phyloP scores from a whole-genome alignment of 2,329 filamentous ascomycete genomes.

The Parascedosporium putredinis region DNA sequence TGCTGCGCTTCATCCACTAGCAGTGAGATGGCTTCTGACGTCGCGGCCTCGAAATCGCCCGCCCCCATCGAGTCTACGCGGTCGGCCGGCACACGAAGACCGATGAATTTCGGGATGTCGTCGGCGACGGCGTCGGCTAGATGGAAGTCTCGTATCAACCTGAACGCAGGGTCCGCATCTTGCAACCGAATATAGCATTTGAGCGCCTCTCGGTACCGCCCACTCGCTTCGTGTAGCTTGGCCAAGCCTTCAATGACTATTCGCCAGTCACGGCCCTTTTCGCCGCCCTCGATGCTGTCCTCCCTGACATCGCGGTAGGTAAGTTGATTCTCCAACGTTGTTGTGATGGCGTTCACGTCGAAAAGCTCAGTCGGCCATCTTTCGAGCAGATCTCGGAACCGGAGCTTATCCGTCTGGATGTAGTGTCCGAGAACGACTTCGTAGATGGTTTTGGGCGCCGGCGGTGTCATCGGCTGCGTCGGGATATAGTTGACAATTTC shows the following conservation, averaged over 20 bases:
- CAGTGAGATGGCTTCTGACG: constrained; percentile 72
- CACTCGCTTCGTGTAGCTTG: constrained; percentile 71
- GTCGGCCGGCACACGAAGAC: constrained; percentile 69
- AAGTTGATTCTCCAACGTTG: constrained; percentile 72
- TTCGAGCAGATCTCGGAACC: constrained; percentile 70
- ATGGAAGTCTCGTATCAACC: constrained; percentile 75
- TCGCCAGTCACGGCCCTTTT: constrained; percentile 71
- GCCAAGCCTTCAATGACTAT: constrained; percentile 82
- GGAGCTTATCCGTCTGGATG: constrained; percentile 63
- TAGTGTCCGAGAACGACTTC: constrained; percentile 87
- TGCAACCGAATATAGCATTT: constrained; percentile 83
- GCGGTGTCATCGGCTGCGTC: constrained; percentile 62
- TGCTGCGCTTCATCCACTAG: constrained; percentile 87
- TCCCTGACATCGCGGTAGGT: constrained; percentile 64
- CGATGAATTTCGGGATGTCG: constrained; percentile 81
- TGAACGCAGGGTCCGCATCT: constrained; percentile 82
- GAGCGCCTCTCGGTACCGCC: constrained; percentile 73
- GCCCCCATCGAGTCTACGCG: constrained; percentile 55
- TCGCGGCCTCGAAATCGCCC: constrained; percentile 66
- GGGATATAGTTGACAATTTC: constrained; percentile 84
- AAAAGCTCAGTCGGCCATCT: constrained; percentile 79
- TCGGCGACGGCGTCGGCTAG: constrained; percentile 82
- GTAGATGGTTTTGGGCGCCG: constrained; percentile 72
- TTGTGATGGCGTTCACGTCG: constrained; percentile 64
- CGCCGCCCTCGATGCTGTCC: constrained; percentile 64